Base-by-base conservation (phyloP, 371 early-diverging fungal genomes). In the Lichtheimia ramosa region DNA sequence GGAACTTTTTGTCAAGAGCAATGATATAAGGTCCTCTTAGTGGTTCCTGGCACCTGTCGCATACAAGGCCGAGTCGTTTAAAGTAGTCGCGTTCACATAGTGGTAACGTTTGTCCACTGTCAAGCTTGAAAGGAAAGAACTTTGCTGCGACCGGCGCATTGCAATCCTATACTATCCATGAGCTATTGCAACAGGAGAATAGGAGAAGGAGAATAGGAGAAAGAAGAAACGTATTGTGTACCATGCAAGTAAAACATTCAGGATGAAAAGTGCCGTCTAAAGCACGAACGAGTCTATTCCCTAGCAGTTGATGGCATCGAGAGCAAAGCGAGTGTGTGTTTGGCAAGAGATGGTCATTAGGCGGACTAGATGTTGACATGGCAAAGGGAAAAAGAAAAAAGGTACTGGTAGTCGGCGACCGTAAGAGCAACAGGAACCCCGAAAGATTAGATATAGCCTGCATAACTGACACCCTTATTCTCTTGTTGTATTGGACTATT, bases 21-120 rank as follows among this genome's bases (percentile, higher is more conserved):
- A 89, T 91, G 64, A 97, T 96, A 65, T 96, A 95, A 3, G 94
- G 89, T 21, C 93, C 95, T 51, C 93, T 83, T 21, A 98, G 73
- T 14, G 97, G 92, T 43, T 87, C 88, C 7, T 91, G 89, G 74
- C 99, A 98, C 43, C 86, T 82, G 25, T 89, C 91, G 66, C 98
- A 98, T 20, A 97, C 83, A 61, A 97, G 85, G 51, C 81, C 87
- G 43, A 94, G 75, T n/a, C 90, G 81, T 41, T 85, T 83, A 71
- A 92, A 95, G 75, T 95, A 96, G 79, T 94, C 93, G 66, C 85
- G 88, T 70, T 95, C 95, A 71, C 96, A 95, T 48, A 81, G 61
- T n/a, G 93, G 89, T 40, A 77, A 70, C 24, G 80, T 74, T 24
- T 74, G 75, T 20, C 87, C 89, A 48, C 82, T 78, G 8, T 75